Base-by-base conservation (phyloP, 2,329 filamentous ascomycete species). In the Aspergillus quadrilineatus region DNA sequence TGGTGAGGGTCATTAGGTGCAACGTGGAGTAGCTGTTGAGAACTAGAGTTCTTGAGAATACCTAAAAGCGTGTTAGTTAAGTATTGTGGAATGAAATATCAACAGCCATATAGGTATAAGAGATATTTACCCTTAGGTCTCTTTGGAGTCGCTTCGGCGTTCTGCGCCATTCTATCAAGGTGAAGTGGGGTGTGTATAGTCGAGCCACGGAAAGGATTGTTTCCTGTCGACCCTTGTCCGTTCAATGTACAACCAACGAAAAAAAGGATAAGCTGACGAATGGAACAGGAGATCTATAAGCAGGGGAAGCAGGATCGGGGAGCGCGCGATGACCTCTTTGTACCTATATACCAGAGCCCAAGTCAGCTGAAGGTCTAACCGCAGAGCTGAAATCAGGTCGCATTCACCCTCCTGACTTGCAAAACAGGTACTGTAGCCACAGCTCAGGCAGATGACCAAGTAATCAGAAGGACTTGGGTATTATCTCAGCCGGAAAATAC, bases 41-140 rank as follows among this genome's bases (percentile, higher is more conserved):
- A 55, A 39, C 60, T 66, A 48, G 89, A 88, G 79, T 96, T 96
- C 78, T 97, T 97, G 66, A 97, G 85, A 67, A 97, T 97, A 65
- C 93, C 93, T 97, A 41, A 2, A 39, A 6, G 37, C 28, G 30
- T 22, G 29, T 9, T 15, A 42, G 8, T 4, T 4, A 52, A 17
- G 41, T 30, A 7, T 29, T 28, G 2, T 29, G 39, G 29, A 14
- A 22, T 14, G 15, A 26, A 9, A 36, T 36, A n/a, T 17, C n/a
- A n/a, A 37, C 22, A 4, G 10, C 12, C 8, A 29, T 8, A 6
- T 17, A 34, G 29, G 29, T 42, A 6, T n/a, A 7, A 14, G 14
- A 26, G 28, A 47, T 15, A 62, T 67, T 63, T 57, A 77, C 77
- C 76, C 66, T 70, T 78, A 10, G 77, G 77, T 34, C 73, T 67